These are phyloP conservation scores for Phaffomyces thermotolerans DNA, from an alignment of 805 yeast species.

Conservation along the genomic window DNA sequence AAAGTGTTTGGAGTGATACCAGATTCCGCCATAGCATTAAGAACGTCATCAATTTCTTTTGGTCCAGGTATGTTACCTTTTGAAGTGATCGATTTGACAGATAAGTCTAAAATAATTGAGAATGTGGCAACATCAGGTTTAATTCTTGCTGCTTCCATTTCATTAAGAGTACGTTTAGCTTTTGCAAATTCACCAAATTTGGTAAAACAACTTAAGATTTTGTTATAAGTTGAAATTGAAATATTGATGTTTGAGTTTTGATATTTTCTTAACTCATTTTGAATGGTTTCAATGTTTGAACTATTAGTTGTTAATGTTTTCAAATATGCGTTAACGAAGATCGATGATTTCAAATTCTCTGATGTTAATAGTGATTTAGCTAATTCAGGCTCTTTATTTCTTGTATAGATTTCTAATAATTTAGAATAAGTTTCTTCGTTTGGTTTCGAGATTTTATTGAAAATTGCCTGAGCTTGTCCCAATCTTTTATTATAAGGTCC, in stretches of 20 bases:
- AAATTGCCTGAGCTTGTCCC: slow-evolving; percentile 33
- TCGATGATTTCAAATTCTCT: slow-evolving; percentile 28
- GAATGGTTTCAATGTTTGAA: slow-evolving; percentile 11
- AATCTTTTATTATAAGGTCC: slow-evolving; percentile 22
- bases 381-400: slow-evolving; percentile 33
- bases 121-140: slow-evolving; percentile 57
- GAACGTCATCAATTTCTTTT: slow-evolving; percentile 30
- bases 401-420: slow-evolving; percentile 42
- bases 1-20: slow-evolving; percentile 35
- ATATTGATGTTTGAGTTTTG: slow-evolving; percentile 33
- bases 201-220: slow-evolving; percentile 37
- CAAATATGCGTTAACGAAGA: slow-evolving; percentile 18
- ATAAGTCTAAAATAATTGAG: slow-evolving; percentile 48
- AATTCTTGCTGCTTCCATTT: slow-evolving; percentile 35
- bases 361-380: slow-evolving; percentile 32
- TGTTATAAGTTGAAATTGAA: slow-evolving; percentile 43
- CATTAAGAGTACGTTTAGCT: slow-evolving; percentile 43
- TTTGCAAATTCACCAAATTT: slow-evolving; percentile 32
- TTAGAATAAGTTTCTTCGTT: slow-evolving; percentile 42
- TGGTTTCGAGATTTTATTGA: slow-evolving; percentile 30
- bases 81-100: slow-evolving; percentile 39
- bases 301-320: slow-evolving; percentile 11
- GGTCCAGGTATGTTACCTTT: slow-evolving; percentile 36
- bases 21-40: slow-evolving; percentile 33
- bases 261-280: slow-evolving; percentile 4